Evolutionary conservation across 2,329 filamentous ascomycete species (phyloP).

Genomic region (Stenocarpella maydis): DNA sequence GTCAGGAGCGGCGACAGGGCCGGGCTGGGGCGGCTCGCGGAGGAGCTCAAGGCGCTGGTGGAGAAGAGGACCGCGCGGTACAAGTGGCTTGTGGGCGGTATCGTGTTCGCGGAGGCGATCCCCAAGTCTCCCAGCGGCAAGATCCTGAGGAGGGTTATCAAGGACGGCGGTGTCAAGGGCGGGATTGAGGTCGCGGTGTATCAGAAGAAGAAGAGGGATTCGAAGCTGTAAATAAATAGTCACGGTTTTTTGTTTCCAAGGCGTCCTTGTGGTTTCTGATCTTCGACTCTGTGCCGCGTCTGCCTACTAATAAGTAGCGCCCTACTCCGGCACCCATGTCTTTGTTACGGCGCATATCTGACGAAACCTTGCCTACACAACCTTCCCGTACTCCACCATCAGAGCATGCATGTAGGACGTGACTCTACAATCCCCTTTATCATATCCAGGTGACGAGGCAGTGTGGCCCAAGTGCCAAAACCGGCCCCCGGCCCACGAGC

Average conservation of each 20-base stretch:
- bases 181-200: slow-evolving; percentile 49
- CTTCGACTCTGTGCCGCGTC: background rate
- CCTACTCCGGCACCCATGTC: background rate
- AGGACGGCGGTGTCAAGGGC: slow-evolving; percentile 47
- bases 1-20: slow-evolving; percentile 42
- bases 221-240: slow-evolving; percentile 64
- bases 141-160: slow-evolving; percentile 52
- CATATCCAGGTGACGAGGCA: background rate
- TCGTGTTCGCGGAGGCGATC: slow-evolving; percentile 71
- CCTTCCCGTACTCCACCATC: background rate
- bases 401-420: background rate
- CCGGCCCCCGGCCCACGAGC: background rate
- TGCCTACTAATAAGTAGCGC: background rate
- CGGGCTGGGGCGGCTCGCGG: slow-evolving; percentile 54
- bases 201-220: slow-evolving; percentile 63
- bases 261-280: background rate
- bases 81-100: slow-evolving; percentile 74
- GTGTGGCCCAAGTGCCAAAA: too few relatives aligned
- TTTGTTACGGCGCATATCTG: background rate
- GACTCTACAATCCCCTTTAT: too few relatives aligned
- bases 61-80: slow-evolving; percentile 66
- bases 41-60: slow-evolving; percentile 65
- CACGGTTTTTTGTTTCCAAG: background rate
- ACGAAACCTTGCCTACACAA: background rate
- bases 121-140: slow-evolving; percentile 71